Evolutionary conservation across 805 yeast species (phyloP).

Genomic region (Yueomyces sp.): DNA sequence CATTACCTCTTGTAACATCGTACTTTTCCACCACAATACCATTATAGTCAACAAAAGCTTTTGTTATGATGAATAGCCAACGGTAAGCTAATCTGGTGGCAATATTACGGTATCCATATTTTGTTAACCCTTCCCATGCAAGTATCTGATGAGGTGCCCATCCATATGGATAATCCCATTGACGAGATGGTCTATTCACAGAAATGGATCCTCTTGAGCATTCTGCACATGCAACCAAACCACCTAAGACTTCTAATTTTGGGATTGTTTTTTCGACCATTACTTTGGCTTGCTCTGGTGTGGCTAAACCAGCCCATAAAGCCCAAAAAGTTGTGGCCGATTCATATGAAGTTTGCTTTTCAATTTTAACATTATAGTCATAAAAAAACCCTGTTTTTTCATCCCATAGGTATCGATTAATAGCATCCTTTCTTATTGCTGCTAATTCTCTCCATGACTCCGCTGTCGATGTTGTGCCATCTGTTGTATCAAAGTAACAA

Average conservation of each 20-base stretch:
- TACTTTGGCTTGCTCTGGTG: constrained; percentile 51
- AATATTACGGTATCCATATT: constrained; percentile 54
- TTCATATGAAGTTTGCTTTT: constrained; percentile 51
- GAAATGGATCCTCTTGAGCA: constrained; percentile 60
- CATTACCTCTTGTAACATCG: constrained; percentile 69
- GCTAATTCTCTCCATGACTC: constrained; percentile 55
- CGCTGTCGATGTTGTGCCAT: constrained; percentile 31
- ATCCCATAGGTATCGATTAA: constrained; percentile 73
- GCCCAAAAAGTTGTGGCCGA: constrained; percentile 91
- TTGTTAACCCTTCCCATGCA: constrained; percentile 76
- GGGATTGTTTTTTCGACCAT: constrained; percentile 46
- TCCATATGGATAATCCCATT: constrained; percentile 97
- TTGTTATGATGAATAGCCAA: constrained; percentile 84
- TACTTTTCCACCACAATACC: constrained; percentile 95
- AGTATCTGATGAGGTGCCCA: constrained; percentile 98
- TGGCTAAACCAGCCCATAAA: constrained; percentile 67
- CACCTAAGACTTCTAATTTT: constrained; percentile 77
- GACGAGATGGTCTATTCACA: constrained; percentile 69
- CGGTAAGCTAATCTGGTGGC: constrained; percentile 66
- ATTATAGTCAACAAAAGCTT: constrained; percentile 80
- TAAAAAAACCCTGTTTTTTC: constrained; percentile 64
- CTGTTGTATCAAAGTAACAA: constrained; percentile 26
- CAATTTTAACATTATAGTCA: constrained; percentile 61
- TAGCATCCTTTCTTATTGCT: constrained; percentile 33
- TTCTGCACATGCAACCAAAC: constrained; percentile 74